These are phyloP conservation scores for Penicillium sp. DNA, from an alignment of 2,329 filamentous ascomycete genomes.

Conservation along the genomic window DNA sequence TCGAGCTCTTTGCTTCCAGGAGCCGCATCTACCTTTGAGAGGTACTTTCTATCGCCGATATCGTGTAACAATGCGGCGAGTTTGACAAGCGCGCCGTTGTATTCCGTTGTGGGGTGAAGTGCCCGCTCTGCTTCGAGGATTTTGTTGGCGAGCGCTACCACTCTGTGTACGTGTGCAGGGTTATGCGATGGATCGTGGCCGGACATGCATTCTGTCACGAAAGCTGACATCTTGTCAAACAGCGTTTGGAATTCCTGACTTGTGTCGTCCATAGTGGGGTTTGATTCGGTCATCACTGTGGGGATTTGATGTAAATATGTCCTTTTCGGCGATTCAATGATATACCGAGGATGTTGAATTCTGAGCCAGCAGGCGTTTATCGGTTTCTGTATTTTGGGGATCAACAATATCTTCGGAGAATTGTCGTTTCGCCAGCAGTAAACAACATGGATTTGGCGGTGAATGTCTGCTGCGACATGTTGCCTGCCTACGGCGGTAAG, in stretches of 20 bases:
- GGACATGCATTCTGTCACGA: constrained; percentile 69
- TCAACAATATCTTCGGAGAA: neutral
- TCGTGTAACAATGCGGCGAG: constrained; percentile 80
- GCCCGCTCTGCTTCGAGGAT: constrained; percentile 55
- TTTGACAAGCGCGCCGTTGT: constrained; percentile 58
- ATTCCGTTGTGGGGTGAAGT: constrained; percentile 29
- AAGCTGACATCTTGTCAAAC: constrained; percentile 55
- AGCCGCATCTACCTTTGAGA: constrained; percentile 35
- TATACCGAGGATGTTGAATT: neutral
- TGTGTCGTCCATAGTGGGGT: constrained; percentile 15
- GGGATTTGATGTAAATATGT: neutral
- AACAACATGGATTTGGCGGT: constrained; percentile 13
- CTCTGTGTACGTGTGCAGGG: constrained; percentile 77
- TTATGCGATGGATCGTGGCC: constrained; percentile 80
- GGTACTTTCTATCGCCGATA: constrained; percentile 81
- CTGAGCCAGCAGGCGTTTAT: neutral
- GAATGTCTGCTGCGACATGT: neutral
- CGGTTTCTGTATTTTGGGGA: neutral
- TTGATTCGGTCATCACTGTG: neutral
- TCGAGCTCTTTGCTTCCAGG: constrained; percentile 26
- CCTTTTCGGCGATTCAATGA: neutral
- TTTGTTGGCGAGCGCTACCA: constrained; percentile 66
- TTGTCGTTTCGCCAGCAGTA: constrained; percentile 11
- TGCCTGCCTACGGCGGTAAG: no score
- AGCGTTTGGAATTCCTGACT: constrained; percentile 42